Base-by-base conservation (phyloP, 73 alveolate species). In the Paramecium biaurelia region DNA sequence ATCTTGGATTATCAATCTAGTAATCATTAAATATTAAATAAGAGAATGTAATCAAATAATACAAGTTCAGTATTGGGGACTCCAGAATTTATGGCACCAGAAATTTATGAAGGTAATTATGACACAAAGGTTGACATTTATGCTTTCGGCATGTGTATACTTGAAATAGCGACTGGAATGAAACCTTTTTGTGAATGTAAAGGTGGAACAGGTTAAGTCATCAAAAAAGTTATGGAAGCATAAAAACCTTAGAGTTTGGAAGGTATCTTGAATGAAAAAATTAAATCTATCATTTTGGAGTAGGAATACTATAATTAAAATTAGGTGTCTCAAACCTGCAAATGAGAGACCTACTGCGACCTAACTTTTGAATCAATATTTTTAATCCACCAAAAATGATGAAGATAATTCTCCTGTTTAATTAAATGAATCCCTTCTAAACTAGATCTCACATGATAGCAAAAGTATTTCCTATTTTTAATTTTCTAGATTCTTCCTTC, bases 11-110 rank as follows among this genome's bases (percentile, higher is more conserved):
- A 34, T 92, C 97, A 21, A 92, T 94, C 18, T 85, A 76, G 92
- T 67, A 70, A 37, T 85, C 35, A 34, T 37, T 6, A 35, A 21
- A 12, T 24, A 34, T 34, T 74, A 74, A 74, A 30, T 28, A 74
- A 86, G 88, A 35, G 67, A 34, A 18, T 57, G 49, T 12, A 35
- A 74, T 35, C 76, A 20, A 32, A 63, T 34, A 57, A 57, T 63
- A 86, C 93, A 9, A 63, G 88, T 34, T 95, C 98, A 58, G 98
- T 98, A 42, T 92, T 97, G 41, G 99, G 99, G 32, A 98, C 99
- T 32, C 98, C 99, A 28, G 99, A 98, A 95, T 99, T 97, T 96
- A 98, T 98, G 96, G 99, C 99, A 2, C 99, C 99, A 70, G 99
- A 99, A 92, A 96, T 99, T 35, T 99, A 99, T 92, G 97, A 98